Percentiles rank a stretch among this genome's conserved stretches.
These are phyloP conservation scores for Neurospora sp. DNA, from an alignment of 495 filamentous ascomycete genomes.

Conservation along the genomic window DNA sequence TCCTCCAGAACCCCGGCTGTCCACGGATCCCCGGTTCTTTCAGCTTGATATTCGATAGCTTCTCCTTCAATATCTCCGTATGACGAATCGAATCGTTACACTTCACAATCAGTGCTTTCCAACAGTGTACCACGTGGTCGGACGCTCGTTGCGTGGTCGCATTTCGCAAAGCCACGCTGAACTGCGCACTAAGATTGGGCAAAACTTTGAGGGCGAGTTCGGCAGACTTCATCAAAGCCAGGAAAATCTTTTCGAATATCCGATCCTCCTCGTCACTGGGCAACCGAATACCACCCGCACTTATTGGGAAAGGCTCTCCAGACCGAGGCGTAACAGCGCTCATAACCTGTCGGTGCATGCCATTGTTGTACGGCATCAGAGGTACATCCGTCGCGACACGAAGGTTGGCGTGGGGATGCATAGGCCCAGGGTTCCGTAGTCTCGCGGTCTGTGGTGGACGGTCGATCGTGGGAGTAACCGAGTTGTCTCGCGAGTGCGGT, in stretches of 20 bases:
- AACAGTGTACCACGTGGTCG: conserved; percentile 49
- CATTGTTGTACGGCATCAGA: conserved; percentile 29
- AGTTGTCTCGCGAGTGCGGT: conserved; percentile 37
- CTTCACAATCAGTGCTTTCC: conserved; percentile 58
- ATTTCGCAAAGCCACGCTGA: conserved; percentile 38
- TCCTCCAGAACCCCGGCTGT: conserved; percentile 69
- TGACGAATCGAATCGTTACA: conserved; percentile 53
- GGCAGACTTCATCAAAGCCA: conserved; percentile 56
- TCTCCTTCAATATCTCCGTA: conserved; percentile 55
- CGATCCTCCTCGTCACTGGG: conserved; percentile 57
- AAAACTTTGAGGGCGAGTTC: conserved; percentile 56
- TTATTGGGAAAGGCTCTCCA: conserved; percentile 62
- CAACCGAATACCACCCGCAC: conserved; percentile 30
- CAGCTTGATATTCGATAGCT: conserved; percentile 69
- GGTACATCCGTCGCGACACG: conserved; percentile 41
- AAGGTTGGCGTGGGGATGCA: conserved; percentile 40
- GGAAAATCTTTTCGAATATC: conserved; percentile 69
- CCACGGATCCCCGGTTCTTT: conserved; percentile 71
- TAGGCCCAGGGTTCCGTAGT: conserved; percentile 34
- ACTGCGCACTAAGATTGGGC: conserved; percentile 52
- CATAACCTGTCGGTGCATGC: conserved; percentile 34
- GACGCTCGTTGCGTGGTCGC: conserved; percentile 30
- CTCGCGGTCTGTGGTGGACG: conserved; percentile 37
- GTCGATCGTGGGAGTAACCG: conserved; percentile 53
- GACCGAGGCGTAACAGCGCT: conserved; percentile 61